These are phyloP conservation scores for Skeletonema potamos DNA, from an alignment of 108 stramenopile genomes.

Conservation along the genomic window DNA sequence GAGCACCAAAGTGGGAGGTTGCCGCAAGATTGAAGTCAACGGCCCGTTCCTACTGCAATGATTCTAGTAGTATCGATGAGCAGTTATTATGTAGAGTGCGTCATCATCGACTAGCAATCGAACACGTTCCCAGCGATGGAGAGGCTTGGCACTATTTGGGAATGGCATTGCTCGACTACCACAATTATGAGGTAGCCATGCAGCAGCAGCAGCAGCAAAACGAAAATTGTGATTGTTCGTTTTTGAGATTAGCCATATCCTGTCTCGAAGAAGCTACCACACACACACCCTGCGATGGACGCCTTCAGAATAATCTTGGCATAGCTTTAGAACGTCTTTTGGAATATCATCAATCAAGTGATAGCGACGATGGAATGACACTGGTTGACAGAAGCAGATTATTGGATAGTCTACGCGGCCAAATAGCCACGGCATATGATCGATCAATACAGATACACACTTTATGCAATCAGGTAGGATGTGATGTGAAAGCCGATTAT, in stretches of 20 bases:
- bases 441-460: conserved; percentile 13
- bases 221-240: background rate
- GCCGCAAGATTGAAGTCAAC: conserved; percentile 32
- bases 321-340: conserved; percentile 40
- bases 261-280: conserved; percentile 42
- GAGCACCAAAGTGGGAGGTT: conserved; percentile 32
- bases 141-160: conserved; percentile 74
- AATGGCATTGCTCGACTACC: conserved; percentile 53
- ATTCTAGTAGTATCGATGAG: conserved; percentile 3
- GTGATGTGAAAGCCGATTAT: conserved; percentile 47
- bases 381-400: background rate
- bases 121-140: conserved; percentile 48
- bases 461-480: conserved; percentile 26
- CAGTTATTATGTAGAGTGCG: conserved; percentile 45
- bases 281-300: conserved; percentile 58
- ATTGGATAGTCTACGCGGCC: conserved; percentile 4
- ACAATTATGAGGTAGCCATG: background rate
- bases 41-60: conserved; percentile 22
- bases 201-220: background rate
- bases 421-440: conserved; percentile 27
- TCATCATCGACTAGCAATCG: conserved; percentile 57
- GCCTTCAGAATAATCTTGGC: conserved; percentile 65
- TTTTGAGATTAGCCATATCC: conserved; percentile 19
- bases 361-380: background rate
- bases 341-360: background rate